Conservation (phyloP, 768 basidiomycete genomes). For the Trametes meyenii region DNA sequence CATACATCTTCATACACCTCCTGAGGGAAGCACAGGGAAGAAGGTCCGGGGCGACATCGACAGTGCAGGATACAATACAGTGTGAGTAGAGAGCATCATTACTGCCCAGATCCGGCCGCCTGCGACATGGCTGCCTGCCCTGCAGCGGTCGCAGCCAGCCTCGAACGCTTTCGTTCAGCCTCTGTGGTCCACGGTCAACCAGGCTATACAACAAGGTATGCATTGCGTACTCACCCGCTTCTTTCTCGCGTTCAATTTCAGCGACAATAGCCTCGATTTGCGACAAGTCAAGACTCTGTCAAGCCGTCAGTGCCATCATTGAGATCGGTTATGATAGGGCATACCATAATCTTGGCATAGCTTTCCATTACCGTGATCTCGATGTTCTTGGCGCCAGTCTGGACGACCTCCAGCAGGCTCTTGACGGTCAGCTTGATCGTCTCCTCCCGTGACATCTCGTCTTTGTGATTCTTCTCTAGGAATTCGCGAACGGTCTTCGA, state of each 20-base stretch:
- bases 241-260: constrained; percentile 97
- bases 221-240: constrained; percentile 59
- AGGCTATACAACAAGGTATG: not conserved
- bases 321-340: constrained; percentile 28
- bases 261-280: constrained; percentile 93
- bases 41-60: constrained; percentile 1
- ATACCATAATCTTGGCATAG: constrained; percentile 89
- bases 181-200: constrained; percentile 49
- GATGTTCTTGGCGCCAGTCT: constrained; percentile 99
- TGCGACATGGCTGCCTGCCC: constrained; percentile 86
- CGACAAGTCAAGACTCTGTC: constrained; percentile 77
- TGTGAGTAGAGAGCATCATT: constrained; percentile 16
- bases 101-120: constrained; percentile 50
- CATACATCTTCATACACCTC: too few relatives aligned
- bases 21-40: too few relatives aligned
- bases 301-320: not conserved
- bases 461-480: constrained; percentile 96
- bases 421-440: constrained; percentile 95
- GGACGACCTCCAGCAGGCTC: constrained; percentile 94
- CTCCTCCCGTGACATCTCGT: constrained; percentile 85
- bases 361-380: constrained; percentile 98
- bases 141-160: constrained; percentile 90
- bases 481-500: constrained; percentile 99
- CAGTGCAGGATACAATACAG: constrained; percentile 20
- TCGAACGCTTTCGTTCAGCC: constrained; percentile 90